Evolutionary conservation across 305 asterid genomes (phyloP).

Genomic region (Fraxinus nigra): DNA sequence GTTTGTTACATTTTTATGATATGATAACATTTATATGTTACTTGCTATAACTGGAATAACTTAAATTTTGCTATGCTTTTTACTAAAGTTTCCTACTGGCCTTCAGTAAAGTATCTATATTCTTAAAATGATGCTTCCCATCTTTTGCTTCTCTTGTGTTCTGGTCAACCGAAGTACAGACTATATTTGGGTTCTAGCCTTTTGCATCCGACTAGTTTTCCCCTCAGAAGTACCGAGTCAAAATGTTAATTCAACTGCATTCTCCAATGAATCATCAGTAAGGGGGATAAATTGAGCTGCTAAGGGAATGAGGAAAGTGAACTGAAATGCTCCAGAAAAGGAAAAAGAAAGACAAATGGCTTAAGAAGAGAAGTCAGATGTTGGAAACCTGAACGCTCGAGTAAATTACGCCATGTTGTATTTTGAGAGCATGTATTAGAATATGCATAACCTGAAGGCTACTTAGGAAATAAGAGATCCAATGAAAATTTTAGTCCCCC

Average conservation of each 20-base stretch:
- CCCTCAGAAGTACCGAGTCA: background rate
- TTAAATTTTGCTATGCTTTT: background rate
- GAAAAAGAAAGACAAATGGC: background rate
- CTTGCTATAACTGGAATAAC: background rate
- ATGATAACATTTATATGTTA: background rate
- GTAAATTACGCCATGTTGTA: background rate
- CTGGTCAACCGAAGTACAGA: background rate
- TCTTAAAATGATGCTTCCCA: background rate
- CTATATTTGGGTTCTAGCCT: background rate
- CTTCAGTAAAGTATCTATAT: background rate
- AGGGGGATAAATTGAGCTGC: background rate
- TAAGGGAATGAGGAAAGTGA: background rate
- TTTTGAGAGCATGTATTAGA: background rate
- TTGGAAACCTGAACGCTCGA: background rate
- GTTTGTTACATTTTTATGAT: conserved; percentile 4
- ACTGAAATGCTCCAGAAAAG: background rate
- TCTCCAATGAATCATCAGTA: background rate
- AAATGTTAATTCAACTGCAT: background rate
- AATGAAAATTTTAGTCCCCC: background rate
- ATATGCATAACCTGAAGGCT: background rate
- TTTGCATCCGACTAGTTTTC: background rate
- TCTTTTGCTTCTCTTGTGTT: background rate
- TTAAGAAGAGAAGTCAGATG: background rate
- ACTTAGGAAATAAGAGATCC: background rate
- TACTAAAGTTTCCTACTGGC: background rate